These are phyloP conservation scores for Leishmania major DNA, from an alignment of 208 protist species.

Conservation along the genomic window DNA sequence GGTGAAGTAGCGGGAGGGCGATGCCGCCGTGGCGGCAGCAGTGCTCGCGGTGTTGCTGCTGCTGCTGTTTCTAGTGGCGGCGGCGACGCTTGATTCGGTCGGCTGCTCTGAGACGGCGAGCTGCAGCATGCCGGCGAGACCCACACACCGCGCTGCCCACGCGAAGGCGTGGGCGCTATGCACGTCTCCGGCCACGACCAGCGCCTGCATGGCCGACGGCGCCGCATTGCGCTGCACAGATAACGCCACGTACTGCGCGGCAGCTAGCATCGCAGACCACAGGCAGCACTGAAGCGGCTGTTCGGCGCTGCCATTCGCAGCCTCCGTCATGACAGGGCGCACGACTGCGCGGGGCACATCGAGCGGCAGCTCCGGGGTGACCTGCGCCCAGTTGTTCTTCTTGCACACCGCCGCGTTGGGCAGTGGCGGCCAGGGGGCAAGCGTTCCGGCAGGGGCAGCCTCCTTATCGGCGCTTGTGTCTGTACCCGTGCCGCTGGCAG, in stretches of 20 bases:
- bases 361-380: slow-evolving; percentile 37
- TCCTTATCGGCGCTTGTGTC: background rate
- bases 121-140: slow-evolving; percentile 44
- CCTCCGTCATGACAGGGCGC: slow-evolving; percentile 21
- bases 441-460: background rate
- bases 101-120: slow-evolving; percentile 34
- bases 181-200: slow-evolving; percentile 59
- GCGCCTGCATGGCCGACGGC: slow-evolving; percentile 29
- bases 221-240: slow-evolving; percentile 20
- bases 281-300: slow-evolving; percentile 25
- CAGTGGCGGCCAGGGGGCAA: slow-evolving; percentile 47
- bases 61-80: background rate
- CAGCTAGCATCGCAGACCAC: slow-evolving; percentile 60
- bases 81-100: background rate
- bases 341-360: slow-evolving; percentile 48
- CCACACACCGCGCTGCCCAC: slow-evolving; percentile 71
- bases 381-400: slow-evolving; percentile 19
- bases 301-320: background rate
- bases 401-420: slow-evolving; percentile 26
- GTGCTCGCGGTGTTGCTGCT: background rate
- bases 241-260: slow-evolving; percentile 49
- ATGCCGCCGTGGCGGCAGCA: background rate
- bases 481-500: background rate
- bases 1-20: slow-evolving; percentile 42
- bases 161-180: slow-evolving; percentile 78